Percentiles rank a stretch among this genome's conserved stretches.
phyloP scores from a whole-genome alignment of 129 eudicot genomes.

The Oenanthe sinensis region DNA sequence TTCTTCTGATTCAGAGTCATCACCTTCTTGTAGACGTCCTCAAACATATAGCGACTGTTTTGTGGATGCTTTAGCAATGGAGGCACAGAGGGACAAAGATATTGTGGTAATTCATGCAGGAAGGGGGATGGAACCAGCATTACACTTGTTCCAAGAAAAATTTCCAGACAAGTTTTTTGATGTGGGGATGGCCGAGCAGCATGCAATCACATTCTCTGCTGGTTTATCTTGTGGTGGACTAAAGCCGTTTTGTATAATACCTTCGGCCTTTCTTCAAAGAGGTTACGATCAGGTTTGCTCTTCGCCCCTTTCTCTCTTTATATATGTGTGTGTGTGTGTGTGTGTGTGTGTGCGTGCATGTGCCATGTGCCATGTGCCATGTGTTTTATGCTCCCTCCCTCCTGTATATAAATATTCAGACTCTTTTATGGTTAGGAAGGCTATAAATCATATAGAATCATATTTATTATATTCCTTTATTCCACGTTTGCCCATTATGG shows the following conservation, averaged over 20 bases:
- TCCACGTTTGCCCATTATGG: neutral
- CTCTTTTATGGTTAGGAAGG: neutral
- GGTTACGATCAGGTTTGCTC: conserved; percentile 87
- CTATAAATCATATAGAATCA: neutral
- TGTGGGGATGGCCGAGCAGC: conserved; percentile 98
- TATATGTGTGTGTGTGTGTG: neutral
- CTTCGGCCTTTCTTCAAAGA: conserved; percentile 84
- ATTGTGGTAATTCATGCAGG: conserved; percentile 87
- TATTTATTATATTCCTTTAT: neutral
- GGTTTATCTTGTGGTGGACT: conserved; percentile 85
- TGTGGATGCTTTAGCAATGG: conserved; percentile 52
- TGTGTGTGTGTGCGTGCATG: neutral
- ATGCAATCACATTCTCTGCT: conserved; percentile 89
- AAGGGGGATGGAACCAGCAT: conserved; percentile 71
- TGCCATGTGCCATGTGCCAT: neutral
- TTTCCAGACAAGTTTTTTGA: conserved; percentile 68
- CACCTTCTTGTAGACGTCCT: conserved; percentile 23
- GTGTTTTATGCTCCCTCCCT: neutral
- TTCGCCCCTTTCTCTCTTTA: neutral
- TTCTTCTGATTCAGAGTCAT: conserved; percentile 29
- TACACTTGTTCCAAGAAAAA: conserved; percentile 39
- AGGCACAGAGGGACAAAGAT: conserved; percentile 74
- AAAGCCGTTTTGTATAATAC: conserved; percentile 86
- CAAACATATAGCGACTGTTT: conserved; percentile 59
- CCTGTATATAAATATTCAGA: neutral